A percentile compares a stretch with the other conserved stretches of the same genome.
Conservation (phyloP, 106 monocot species). For the Gastrodia elata region DNA sequence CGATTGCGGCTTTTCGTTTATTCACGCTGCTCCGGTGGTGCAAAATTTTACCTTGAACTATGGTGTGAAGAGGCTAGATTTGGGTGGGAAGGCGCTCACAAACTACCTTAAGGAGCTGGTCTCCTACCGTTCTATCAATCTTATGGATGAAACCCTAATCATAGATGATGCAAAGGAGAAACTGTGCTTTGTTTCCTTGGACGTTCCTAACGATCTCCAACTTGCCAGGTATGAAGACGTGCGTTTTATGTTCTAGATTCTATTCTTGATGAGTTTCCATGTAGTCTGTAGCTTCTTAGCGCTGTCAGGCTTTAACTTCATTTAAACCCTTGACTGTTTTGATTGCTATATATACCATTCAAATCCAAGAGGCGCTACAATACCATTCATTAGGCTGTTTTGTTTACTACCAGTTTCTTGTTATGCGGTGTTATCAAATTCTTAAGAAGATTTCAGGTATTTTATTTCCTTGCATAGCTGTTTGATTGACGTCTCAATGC, state of each 20-base stretch:
- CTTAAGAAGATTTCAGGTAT: too few species aligned
- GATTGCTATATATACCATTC: too few species aligned
- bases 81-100: constrained; percentile 91
- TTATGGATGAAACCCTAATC: constrained; percentile 91
- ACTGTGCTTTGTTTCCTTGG: constrained; percentile 87
- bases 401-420: too few species aligned
- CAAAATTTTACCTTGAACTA: constrained; percentile 88
- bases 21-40: constrained; percentile 81
- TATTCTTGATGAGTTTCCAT: background rate
- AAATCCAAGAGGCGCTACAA: too few species aligned
- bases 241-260: background rate
- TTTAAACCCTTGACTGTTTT: background rate
- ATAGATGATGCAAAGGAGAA: constrained; percentile 92
- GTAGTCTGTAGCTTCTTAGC: background rate
- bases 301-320: background rate
- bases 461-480: too few species aligned
- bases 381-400: too few species aligned
- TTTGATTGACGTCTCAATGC: too few species aligned
- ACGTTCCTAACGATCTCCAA: constrained; percentile 58
- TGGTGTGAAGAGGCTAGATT: constrained; percentile 58
- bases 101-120: constrained; percentile 95
- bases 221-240: constrained; percentile 51
- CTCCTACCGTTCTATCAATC: constrained; percentile 76
- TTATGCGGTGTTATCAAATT: too few species aligned
- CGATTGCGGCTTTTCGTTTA: constrained; percentile 90